phyloP scores from a whole-genome alignment of 768 basidiomycete species.

The Tulasnella sp. region DNA sequence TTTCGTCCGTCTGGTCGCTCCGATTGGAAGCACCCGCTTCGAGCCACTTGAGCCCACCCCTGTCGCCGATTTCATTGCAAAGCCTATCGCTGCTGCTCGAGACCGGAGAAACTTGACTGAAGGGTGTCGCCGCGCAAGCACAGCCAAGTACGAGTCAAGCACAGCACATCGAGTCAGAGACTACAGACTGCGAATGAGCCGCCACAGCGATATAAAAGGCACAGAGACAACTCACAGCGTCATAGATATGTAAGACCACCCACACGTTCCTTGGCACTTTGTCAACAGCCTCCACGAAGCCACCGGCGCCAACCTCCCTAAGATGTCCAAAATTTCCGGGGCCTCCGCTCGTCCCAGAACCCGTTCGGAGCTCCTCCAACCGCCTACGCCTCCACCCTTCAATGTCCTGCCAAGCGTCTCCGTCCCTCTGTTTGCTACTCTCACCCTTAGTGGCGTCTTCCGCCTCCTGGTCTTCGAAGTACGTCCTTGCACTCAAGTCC shows the following conservation, averaged over 20 bases:
- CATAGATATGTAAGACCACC: slow-evolving; percentile 82
- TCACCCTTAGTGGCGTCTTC: slow-evolving; percentile 43
- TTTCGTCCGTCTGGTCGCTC: not conserved
- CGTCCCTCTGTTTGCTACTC: slow-evolving; percentile 28
- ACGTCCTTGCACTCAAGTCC: slow-evolving; percentile 44
- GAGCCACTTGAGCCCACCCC: not conserved
- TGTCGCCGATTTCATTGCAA: slow-evolving; percentile 37
- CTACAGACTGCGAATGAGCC: slow-evolving; percentile 31
- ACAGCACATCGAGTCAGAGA: slow-evolving; percentile 63
- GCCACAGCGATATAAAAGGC: not conserved
- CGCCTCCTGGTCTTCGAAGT: slow-evolving; percentile 45
- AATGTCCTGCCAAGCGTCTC: slow-evolving; percentile 28
- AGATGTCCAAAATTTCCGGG: slow-evolving; percentile 52
- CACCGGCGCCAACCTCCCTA: slow-evolving; percentile 64
- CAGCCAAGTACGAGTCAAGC: slow-evolving; percentile 56
- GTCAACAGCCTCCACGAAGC: slow-evolving; percentile 67
- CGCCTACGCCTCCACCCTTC: slow-evolving; percentile 6
- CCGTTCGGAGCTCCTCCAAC: slow-evolving; percentile 25
- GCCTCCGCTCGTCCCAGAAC: slow-evolving; percentile 33
- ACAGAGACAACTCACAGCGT: slow-evolving; percentile 44
- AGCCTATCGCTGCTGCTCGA: slow-evolving; percentile 65
- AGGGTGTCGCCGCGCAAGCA: slow-evolving; percentile 57
- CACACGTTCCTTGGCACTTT: slow-evolving; percentile 55
- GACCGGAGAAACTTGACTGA: slow-evolving; percentile 74
- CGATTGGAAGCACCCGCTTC: not conserved